A percentile compares a stretch with the other conserved stretches of the same genome.
Evolutionary conservation across 2,329 filamentous ascomycete species (phyloP).

Genomic region (Ophiostoma pallidulum): DNA sequence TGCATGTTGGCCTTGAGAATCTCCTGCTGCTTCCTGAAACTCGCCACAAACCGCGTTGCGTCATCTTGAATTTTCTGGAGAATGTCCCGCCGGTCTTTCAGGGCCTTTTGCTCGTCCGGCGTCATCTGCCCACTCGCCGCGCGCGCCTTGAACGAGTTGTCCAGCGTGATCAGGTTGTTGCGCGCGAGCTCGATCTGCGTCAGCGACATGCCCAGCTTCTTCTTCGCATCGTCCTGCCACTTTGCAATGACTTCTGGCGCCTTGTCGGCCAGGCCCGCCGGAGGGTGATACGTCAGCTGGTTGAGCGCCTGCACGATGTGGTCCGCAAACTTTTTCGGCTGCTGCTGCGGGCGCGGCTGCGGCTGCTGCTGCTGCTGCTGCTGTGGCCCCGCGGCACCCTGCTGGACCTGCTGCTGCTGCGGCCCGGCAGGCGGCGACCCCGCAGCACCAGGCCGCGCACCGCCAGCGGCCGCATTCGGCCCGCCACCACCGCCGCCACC

Average conservation of each 20-base stretch:
- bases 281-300: conserved; percentile 38
- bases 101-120: conserved; percentile 38
- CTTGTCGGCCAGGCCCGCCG: conserved; percentile 33
- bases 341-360: conserved; percentile 7
- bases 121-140: conserved; percentile 33
- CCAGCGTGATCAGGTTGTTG: conserved; percentile 32
- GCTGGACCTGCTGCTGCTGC: conserved; percentile 13
- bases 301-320: conserved; percentile 38
- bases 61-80: conserved; percentile 37
- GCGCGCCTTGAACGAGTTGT: conserved; percentile 34
- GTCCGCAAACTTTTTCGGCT: conserved; percentile 26
- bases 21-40: conserved; percentile 37
- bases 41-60: conserved; percentile 38
- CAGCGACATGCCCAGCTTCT: conserved; percentile 38
- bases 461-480: conserved; percentile 7
- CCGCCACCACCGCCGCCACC: too few relatives aligned
- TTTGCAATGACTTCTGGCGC: conserved; percentile 34
- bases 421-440: conserved; percentile 16
- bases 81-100: conserved; percentile 34
- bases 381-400: conserved; percentile 16
- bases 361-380: conserved; percentile 14
- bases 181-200: conserved; percentile 40
- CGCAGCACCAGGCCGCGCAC: neutral
- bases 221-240: conserved; percentile 39
- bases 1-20: too few relatives aligned